Evolutionary conservation across 305 asterid genomes (phyloP).

Genomic region (Fraxinus nigra): DNA sequence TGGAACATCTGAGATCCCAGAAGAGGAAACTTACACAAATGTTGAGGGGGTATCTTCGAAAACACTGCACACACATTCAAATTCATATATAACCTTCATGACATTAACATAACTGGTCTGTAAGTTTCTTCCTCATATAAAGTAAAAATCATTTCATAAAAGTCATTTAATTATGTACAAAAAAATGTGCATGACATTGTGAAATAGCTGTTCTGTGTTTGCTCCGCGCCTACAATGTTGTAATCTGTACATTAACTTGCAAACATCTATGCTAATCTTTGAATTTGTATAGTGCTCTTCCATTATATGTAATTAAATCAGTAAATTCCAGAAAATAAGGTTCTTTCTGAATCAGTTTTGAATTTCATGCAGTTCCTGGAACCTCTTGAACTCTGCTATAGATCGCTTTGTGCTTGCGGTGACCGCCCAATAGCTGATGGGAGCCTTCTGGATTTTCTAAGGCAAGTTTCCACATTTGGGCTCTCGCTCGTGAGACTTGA

Average conservation of each 20-base stretch:
- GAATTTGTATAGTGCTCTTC: neutral
- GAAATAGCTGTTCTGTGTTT: neutral
- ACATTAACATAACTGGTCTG: neutral
- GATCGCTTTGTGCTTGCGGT: constrained; percentile 72
- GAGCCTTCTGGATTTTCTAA: constrained; percentile 66
- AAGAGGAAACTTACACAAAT: constrained; percentile 70
- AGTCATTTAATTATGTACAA: neutral
- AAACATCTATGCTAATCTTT: neutral
- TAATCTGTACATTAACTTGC: neutral
- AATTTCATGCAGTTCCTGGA: constrained; percentile 44
- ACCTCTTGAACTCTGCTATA: constrained; percentile 64
- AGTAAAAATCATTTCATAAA: neutral
- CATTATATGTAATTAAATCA: neutral
- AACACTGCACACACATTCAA: neutral
- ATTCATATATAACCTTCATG: neutral
- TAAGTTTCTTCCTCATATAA: neutral
- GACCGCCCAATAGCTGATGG: constrained; percentile 75
- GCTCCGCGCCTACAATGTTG: neutral
- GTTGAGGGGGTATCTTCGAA: constrained; percentile 59
- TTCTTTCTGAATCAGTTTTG: constrained; percentile 11
- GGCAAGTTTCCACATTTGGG: constrained; percentile 80
- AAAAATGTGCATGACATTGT: neutral
- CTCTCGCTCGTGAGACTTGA: constrained; percentile 72
- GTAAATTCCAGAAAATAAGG: neutral
- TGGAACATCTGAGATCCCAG: constrained; percentile 83